Evolutionary conservation across 2,329 filamentous ascomycete genomes (phyloP).

Genomic region (Talaromyces verruculosus): DNA sequence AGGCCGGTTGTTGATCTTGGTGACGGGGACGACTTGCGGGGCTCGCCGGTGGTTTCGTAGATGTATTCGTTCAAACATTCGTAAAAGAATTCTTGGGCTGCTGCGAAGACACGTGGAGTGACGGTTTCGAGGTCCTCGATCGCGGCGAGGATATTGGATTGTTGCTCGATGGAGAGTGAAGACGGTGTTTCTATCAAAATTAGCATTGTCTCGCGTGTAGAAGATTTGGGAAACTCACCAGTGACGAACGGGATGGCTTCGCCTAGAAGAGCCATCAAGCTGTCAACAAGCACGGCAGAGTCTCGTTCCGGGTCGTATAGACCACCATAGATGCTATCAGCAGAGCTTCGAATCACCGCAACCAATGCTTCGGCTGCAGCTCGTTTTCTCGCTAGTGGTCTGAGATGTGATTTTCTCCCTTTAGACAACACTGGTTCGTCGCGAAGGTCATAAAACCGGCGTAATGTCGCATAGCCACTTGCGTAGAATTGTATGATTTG

Average conservation of each 20-base stretch:
- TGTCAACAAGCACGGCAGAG: constrained; percentile 84
- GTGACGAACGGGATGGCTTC: constrained; percentile 78
- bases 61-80: constrained; percentile 69
- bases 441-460: constrained; percentile 85
- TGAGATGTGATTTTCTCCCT: constrained; percentile 44
- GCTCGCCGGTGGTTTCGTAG: constrained; percentile 18
- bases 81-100: constrained; percentile 75
- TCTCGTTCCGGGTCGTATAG: constrained; percentile 79
- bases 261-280: constrained; percentile 76
- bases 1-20: constrained; percentile 66
- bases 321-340: constrained; percentile 87
- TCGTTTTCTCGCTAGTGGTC: constrained; percentile 62
- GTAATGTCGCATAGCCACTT: constrained; percentile 87
- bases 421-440: constrained; percentile 59
- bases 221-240: constrained; percentile 41
- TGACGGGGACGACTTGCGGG: constrained; percentile 6
- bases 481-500: constrained; percentile 80
- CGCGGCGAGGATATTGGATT: constrained; percentile 72
- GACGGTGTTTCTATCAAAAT: constrained; percentile 50
- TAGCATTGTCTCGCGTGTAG: background rate
- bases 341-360: constrained; percentile 80
- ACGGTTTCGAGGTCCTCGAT: constrained; percentile 79
- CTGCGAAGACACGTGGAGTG: constrained; percentile 66
- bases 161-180: constrained; percentile 68
- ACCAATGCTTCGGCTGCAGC: constrained; percentile 72